Evolutionary conservation across 345 rosid genomes (phyloP).

Genomic region (Euphorbia peplus): DNA sequence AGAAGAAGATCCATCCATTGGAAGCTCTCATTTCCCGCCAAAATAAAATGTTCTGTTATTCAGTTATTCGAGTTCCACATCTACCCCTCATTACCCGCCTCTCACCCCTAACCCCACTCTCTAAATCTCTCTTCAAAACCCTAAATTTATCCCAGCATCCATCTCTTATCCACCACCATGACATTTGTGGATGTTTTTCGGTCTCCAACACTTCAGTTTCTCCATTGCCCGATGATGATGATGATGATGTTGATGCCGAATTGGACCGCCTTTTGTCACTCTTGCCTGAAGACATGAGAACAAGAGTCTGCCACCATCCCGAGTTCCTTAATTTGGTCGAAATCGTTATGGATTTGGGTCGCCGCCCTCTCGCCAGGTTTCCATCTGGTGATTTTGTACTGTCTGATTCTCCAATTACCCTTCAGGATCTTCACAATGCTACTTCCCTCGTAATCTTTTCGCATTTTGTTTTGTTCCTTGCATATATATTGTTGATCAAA

Average conservation of each 20-base stretch:
- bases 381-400: conserved; percentile 85
- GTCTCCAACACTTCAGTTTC: conserved; percentile 23
- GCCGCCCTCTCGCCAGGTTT: conserved; percentile 78
- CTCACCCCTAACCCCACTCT: neutral
- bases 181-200: conserved; percentile 17
- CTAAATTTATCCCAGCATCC: conserved; percentile 19
- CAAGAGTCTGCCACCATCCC: conserved; percentile 51
- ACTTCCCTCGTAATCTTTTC: conserved; percentile 54
- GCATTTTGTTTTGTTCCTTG: conserved; percentile 5
- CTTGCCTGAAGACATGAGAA: conserved; percentile 62
- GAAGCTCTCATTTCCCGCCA: conserved; percentile 29
- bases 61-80: conserved; percentile 18
- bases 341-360: conserved; percentile 87
- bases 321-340: conserved; percentile 62
- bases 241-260: conserved; percentile 49
- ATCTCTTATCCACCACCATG: neutral
- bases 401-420: conserved; percentile 54
- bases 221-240: conserved; percentile 36
- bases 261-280: conserved; percentile 65
- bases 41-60: conserved; percentile 32
- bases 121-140: conserved; percentile 8
- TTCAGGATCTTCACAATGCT: conserved; percentile 58
- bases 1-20: neutral
- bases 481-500: neutral
- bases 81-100: conserved; percentile 20